Conservation (phyloP, 2,329 filamentous ascomycete genomes). For the Daldinia sp. region DNA sequence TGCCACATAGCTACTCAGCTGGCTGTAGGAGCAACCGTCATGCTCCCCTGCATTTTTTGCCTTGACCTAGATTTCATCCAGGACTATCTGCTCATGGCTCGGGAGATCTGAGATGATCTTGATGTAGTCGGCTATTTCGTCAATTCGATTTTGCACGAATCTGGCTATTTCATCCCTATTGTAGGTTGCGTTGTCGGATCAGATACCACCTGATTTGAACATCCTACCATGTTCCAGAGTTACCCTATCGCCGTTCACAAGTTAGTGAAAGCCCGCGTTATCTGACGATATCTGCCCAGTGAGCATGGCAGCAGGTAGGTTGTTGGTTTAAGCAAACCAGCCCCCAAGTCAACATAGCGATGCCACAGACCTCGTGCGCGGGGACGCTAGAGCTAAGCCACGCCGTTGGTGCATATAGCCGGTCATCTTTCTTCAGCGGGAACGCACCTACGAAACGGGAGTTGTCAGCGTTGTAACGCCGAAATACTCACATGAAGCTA, state of each 20-base stretch:
- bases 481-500: slow-evolving; percentile 38
- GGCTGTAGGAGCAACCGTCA: slow-evolving; percentile 48
- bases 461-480: slow-evolving; percentile 39
- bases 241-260: slow-evolving; percentile 18
- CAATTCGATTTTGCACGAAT: slow-evolving; percentile 41
- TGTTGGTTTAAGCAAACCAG: neutral
- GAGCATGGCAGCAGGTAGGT: neutral
- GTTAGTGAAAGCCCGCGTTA: slow-evolving; percentile 5
- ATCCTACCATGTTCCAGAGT: slow-evolving; percentile 38
- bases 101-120: slow-evolving; percentile 48
- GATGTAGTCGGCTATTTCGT: slow-evolving; percentile 48
- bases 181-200: slow-evolving; percentile 30
- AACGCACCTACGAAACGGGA: slow-evolving; percentile 16
- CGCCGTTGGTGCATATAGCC: slow-evolving; percentile 34
- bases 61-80: slow-evolving; percentile 43
- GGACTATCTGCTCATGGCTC: slow-evolving; percentile 42
- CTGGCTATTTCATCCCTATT: slow-evolving; percentile 33
- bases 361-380: slow-evolving; percentile 37
- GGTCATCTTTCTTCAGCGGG: slow-evolving; percentile 31
- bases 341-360: slow-evolving; percentile 2
- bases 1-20: slow-evolving; percentile 42
- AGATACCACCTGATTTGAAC: slow-evolving; percentile 31
- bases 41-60: slow-evolving; percentile 44
- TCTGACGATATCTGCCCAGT: neutral
- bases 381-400: slow-evolving; percentile 40